Evolutionary conservation across 257 asterid genomes (phyloP).

Genomic region (Oldenlandia corymbosa): DNA sequence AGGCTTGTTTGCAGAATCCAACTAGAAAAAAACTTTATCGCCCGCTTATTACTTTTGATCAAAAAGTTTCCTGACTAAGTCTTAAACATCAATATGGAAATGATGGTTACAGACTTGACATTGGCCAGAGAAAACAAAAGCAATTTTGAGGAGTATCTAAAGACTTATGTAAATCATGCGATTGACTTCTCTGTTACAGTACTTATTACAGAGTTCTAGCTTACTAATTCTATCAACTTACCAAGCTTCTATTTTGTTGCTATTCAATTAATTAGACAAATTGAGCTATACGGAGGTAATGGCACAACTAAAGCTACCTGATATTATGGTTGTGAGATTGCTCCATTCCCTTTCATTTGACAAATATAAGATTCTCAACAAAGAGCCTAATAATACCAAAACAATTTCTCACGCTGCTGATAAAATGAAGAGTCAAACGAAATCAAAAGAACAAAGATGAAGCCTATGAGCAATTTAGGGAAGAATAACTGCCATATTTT

Average conservation of each 20-base stretch:
- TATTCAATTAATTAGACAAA: slow-evolving; percentile 50
- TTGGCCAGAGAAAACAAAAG: slow-evolving; percentile 91
- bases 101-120: slow-evolving; percentile 97
- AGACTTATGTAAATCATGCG: slow-evolving; percentile 67
- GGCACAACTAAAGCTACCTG: slow-evolving; percentile 52
- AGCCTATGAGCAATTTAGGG: no score
- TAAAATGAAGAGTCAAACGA: no score
- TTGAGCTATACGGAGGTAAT: slow-evolving; percentile 54
- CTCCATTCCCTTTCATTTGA: slow-evolving; percentile 66
- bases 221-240: slow-evolving; percentile 60
- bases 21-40: slow-evolving; percentile 96
- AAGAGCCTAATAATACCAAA: slow-evolving; percentile 27
- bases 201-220: slow-evolving; percentile 98
- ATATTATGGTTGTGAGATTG: slow-evolving; percentile 54
- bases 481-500: no score
- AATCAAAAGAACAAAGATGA: no score
- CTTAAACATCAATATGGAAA: slow-evolving; percentile 99
- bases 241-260: slow-evolving; percentile 57
- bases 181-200: slow-evolving; percentile 94
- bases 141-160: slow-evolving; percentile 82
- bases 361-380: slow-evolving; percentile 48
- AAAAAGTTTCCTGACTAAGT: slow-evolving; percentile 86
- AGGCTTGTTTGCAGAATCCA: slow-evolving; percentile 97
- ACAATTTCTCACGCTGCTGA: slow-evolving; percentile 46
- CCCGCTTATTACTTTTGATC: slow-evolving; percentile 83